A percentile compares a stretch with the other conserved stretches of the same genome.
These are phyloP conservation scores for Arabidopsis suecica DNA, from an alignment of 345 rosid species.

Conservation along the genomic window DNA sequence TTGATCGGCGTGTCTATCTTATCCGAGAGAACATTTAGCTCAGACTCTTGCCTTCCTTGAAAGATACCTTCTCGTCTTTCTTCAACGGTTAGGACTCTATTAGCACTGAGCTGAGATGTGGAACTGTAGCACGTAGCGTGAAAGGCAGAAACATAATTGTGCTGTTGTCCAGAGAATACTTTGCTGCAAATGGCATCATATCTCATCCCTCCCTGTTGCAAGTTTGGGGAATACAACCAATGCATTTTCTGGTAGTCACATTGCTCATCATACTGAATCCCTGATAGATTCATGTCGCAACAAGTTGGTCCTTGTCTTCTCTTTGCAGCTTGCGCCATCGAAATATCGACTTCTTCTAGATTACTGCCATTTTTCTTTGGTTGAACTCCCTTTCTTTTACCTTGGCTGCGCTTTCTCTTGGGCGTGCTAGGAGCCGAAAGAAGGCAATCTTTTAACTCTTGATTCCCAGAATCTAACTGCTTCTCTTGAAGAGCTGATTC, in stretches of 20 bases:
- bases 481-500: conserved; percentile 50
- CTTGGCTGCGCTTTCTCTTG: conserved; percentile 32
- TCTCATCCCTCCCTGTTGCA: conserved; percentile 56
- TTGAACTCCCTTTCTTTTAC: conserved; percentile 22
- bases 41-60: conserved; percentile 46
- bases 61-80: conserved; percentile 38
- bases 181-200: conserved; percentile 46
- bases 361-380: background rate
- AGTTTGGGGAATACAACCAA: conserved; percentile 45
- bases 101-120: conserved; percentile 33
- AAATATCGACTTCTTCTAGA: conserved; percentile 11
- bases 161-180: conserved; percentile 43
- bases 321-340: conserved; percentile 27
- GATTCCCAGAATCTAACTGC: conserved; percentile 43
- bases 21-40: conserved; percentile 37
- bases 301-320: conserved; percentile 46
- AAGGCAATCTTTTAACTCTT: conserved; percentile 37
- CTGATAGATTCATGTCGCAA: conserved; percentile 45
- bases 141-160: conserved; percentile 37
- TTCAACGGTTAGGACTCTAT: conserved; percentile 34
- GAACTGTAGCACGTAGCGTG: conserved; percentile 28
- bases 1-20: conserved; percentile 52
- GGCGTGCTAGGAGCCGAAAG: conserved; percentile 48
- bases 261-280: conserved; percentile 49
- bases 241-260: conserved; percentile 44